Base-by-base conservation (phyloP, 768 basidiomycete species). In the Dacryopinax primogenitus region DNA sequence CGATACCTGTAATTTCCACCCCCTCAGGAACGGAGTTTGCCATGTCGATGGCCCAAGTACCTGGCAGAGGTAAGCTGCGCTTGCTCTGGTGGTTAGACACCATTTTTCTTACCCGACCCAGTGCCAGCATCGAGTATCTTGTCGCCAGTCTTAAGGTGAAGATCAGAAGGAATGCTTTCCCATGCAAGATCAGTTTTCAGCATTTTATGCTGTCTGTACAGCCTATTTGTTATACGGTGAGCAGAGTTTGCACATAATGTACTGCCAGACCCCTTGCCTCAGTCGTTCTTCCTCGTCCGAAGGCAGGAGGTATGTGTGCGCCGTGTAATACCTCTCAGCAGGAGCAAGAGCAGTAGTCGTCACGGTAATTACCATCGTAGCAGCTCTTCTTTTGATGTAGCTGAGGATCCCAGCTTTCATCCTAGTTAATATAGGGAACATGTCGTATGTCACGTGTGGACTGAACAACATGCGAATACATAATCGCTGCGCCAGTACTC, bases 21-120 rank as follows among this genome's bases (percentile, higher is more conserved):
- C 45, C 23, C 9, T 33, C 13, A 15, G 68, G 66, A 34, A 68
- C 58, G 12, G 45, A 36, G 2, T 37, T 39, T 12, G 65, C 45
- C 12, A 66, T 61, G 61, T 69, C 70, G 7, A 71, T 61, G 4
- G 69, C 30, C 67, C 67, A 71, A 12, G 62, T 47, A 7, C 68
- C 70, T 71, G 41, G 2, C 2, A 15, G 9, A 32, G 12, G 23
- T 58, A 4, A 58, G 26, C 51, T 6, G 23, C 18, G 41, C 18
- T 18, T 7, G 13, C 51, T 4, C 7, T 6, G 26, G 4, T 4
- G 37, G 12, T 39, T 39, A 11, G 37, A 4, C 13, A 4, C 3
- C 13, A 58, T 18, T 4, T 26, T 13, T 9, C 51, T 58, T 18
- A 58, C 51, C 51, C 9, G 51, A 58, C 3, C 51, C 51, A 21